Evolutionary conservation across 495 filamentous ascomycete genomes (phyloP).

Genomic region (Diplogelasinospora grovesii): DNA sequence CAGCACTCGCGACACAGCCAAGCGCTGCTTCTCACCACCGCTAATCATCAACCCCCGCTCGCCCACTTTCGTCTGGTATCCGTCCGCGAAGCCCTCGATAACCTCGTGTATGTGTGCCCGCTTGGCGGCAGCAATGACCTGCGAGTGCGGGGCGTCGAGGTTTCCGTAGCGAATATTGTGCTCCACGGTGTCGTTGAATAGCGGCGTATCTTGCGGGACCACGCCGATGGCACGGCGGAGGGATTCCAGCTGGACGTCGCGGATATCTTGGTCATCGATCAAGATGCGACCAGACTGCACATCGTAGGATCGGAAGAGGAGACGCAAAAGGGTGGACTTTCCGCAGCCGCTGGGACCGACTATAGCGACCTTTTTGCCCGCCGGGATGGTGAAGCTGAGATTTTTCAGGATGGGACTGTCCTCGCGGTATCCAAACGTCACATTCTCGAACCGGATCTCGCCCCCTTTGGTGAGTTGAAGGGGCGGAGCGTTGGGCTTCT

Average conservation of each 20-base stretch:
- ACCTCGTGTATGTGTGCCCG: constrained; percentile 80
- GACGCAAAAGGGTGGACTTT: constrained; percentile 84
- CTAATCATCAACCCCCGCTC: constrained; percentile 98
- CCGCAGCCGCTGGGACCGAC: constrained; percentile 94
- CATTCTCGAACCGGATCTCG: constrained; percentile 89
- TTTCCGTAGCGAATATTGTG: constrained; percentile 96
- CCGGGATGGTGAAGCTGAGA: constrained; percentile 81
- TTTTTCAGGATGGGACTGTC: constrained; percentile 85
- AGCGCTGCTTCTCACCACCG: constrained; percentile 90
- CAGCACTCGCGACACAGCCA: constrained; percentile 79
- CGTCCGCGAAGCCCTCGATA: constrained; percentile 68
- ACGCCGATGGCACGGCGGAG: constrained; percentile 85
- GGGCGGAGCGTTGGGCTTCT: constrained; percentile 62
- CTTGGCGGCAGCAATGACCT: constrained; percentile 68
- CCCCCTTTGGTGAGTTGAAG: constrained; percentile 69
- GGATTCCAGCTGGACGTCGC: constrained; percentile 73
- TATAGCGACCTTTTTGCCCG: constrained; percentile 90
- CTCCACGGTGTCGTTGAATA: constrained; percentile 93
- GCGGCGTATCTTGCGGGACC: constrained; percentile 91
- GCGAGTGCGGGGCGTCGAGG: constrained; percentile 65
- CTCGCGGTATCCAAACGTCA: constrained; percentile 84
- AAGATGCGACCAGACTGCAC: constrained; percentile 80
- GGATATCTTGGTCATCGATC: constrained; percentile 89
- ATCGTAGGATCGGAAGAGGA: constrained; percentile 94
- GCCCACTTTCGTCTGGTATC: constrained; percentile 87